Percentiles rank a stretch among this genome's conserved stretches.
These are phyloP conservation scores for Physcomitrium patens DNA, from an alignment of 225 moss, liverwort and hornwort species.

Conservation along the genomic window DNA sequence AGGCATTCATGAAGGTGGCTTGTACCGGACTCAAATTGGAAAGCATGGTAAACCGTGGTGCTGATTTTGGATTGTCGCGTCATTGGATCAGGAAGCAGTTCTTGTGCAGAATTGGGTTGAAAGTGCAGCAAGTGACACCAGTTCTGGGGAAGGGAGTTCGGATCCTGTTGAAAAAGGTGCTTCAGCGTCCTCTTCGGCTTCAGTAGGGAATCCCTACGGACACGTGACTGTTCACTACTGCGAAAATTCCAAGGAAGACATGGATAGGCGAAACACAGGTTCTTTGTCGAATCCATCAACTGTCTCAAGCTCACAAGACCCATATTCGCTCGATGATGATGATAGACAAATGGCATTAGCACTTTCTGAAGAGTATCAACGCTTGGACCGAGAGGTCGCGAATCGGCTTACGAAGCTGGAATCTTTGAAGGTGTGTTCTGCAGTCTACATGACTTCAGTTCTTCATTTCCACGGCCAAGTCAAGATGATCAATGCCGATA, in stretches of 20 bases:
- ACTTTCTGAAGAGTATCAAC: slow-evolving; percentile 76
- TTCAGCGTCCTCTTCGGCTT: slow-evolving; percentile 32
- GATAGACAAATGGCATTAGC: slow-evolving; percentile 77
- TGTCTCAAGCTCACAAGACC: slow-evolving; percentile 52
- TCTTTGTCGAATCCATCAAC: slow-evolving; percentile 35
- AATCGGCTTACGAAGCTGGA: slow-evolving; percentile 96
- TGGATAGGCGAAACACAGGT: slow-evolving; percentile 43
- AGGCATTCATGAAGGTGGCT: too few relatives aligned
- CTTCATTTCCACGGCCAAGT: background rate
- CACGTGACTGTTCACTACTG: slow-evolving; percentile 50
- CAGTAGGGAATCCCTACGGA: slow-evolving; percentile 39
- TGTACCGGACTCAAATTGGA: background rate
- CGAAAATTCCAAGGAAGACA: slow-evolving; percentile 51
- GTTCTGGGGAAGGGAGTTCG: slow-evolving; percentile 31
- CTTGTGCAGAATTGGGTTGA: slow-evolving; percentile 57
- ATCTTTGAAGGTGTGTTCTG: slow-evolving; percentile 75
- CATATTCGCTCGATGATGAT: slow-evolving; percentile 66
- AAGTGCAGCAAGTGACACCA: slow-evolving; percentile 41
- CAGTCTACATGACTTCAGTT: background rate
- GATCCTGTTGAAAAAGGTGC: slow-evolving; percentile 30
- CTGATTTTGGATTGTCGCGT: slow-evolving; percentile 32
- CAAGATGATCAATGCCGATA: slow-evolving; percentile 10
- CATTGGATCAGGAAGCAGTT: slow-evolving; percentile 40
- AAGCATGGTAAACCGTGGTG: slow-evolving; percentile 1
- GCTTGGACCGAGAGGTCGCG: slow-evolving; percentile 83